Conservation (phyloP, 2,329 filamentous ascomycete species). For the Cladosporium austrohemisphaericum region DNA sequence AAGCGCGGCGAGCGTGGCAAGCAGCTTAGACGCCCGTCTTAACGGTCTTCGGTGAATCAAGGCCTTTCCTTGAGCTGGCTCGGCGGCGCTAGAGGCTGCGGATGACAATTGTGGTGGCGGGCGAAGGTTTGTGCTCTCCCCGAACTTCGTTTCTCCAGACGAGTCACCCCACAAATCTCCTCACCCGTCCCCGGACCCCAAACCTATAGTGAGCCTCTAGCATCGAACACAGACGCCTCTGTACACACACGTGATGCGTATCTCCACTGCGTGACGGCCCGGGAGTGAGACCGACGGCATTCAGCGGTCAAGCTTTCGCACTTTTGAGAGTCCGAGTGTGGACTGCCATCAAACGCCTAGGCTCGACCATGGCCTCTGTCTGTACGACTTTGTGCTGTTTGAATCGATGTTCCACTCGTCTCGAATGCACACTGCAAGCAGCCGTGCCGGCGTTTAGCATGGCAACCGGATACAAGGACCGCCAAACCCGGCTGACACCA, state of each 20-base stretch:
- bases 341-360: background rate
- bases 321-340: background rate
- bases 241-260: background rate
- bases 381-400: background rate
- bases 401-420: background rate
- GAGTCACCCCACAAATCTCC: too few species aligned
- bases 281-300: conserved; percentile 2
- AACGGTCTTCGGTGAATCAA: background rate
- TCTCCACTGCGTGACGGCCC: conserved; percentile 2
- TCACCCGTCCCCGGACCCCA: too few species aligned
- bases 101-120: background rate
- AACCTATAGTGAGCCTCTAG: background rate
- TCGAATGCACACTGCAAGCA: background rate
- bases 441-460: background rate
- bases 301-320: background rate
- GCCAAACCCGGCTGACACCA: conserved; percentile 5
- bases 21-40: conserved; percentile 1
- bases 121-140: background rate
- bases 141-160: too few species aligned
- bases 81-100: background rate
- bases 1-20: conserved; percentile 2
- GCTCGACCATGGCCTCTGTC: too few species aligned
- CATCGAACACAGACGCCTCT: background rate
- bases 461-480: conserved; percentile 2
- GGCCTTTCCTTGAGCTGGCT: background rate